These are phyloP conservation scores for Penicillium lividum DNA, from an alignment of 495 filamentous ascomycete genomes.

Conservation along the genomic window DNA sequence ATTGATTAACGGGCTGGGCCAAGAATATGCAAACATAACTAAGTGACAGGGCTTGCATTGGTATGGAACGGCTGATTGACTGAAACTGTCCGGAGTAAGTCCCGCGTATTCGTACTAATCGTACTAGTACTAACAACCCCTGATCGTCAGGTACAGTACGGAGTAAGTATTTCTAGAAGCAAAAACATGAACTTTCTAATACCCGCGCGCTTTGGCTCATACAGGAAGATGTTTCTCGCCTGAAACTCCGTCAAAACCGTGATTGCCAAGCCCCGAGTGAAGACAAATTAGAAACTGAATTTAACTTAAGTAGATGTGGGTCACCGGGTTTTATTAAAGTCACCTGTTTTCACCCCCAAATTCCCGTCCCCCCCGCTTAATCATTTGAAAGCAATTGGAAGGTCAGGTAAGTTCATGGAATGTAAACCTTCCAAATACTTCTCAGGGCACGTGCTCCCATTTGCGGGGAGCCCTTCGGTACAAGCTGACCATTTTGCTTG, in stretches of 20 bases:
- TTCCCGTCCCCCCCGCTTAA: slow-evolving; percentile 3
- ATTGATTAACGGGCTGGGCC: background rate
- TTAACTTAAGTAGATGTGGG: slow-evolving; percentile 15
- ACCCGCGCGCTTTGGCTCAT: slow-evolving; percentile 1
- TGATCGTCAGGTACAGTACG: slow-evolving; percentile 25
- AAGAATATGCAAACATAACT: slow-evolving; percentile 1
- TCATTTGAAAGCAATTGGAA: background rate
- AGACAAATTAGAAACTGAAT: background rate
- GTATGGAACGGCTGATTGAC: background rate
- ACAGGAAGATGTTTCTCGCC: background rate
- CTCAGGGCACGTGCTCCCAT: slow-evolving; percentile 12
- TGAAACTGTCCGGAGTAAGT: background rate
- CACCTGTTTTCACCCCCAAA: slow-evolving; percentile 15
- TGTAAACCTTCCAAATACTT: background rate
- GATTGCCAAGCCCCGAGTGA: background rate
- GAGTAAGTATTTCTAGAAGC: background rate
- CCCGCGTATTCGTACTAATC: slow-evolving; percentile 2
- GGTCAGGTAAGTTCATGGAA: background rate
- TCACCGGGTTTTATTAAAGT: slow-evolving; percentile 21
- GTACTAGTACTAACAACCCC: slow-evolving; percentile 10
- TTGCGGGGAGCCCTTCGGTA: slow-evolving; percentile 9
- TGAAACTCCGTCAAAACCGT: slow-evolving; percentile 1
- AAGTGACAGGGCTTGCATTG: background rate
- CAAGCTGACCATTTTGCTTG: slow-evolving; percentile 12
- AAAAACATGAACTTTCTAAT: background rate